These are phyloP conservation scores for Cryptococcus sp. DNA, from an alignment of 1,284 basidiomycete genomes.

Conservation along the genomic window DNA sequence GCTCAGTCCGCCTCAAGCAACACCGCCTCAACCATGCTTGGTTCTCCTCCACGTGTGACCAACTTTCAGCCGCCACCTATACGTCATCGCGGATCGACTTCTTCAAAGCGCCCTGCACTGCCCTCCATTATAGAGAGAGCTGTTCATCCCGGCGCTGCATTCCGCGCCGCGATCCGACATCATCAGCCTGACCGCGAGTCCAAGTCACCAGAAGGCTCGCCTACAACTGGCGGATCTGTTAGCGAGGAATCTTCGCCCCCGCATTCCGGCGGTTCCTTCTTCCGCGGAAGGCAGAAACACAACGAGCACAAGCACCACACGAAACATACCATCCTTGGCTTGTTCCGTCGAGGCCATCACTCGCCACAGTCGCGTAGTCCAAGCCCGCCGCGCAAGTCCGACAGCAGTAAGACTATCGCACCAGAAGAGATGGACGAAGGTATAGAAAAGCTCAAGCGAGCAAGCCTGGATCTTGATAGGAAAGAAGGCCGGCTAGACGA, in stretches of 20 bases:
- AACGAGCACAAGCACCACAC: conserved; percentile 2
- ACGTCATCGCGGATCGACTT: conserved; percentile 14
- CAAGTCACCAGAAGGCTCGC: neutral
- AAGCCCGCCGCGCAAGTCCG: conserved; percentile 35
- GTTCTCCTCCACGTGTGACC: conserved; percentile 9
- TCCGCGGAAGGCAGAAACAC: conserved; percentile 16
- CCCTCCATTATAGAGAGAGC: conserved; percentile 53
- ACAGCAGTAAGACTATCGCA: conserved; percentile 27
- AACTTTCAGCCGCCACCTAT: conserved; percentile 1
- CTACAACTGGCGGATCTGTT: neutral
- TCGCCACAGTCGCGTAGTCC: conserved; percentile 49
- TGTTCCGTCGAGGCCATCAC: conserved; percentile 44
- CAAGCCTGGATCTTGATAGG: conserved; percentile 42
- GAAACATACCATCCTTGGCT: conserved; percentile 37
- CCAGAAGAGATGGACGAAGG: conserved; percentile 44
- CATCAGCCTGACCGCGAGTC: conserved; percentile 13
- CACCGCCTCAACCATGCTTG: conserved; percentile 11
- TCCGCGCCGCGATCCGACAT: conserved; percentile 38
- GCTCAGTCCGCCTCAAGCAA: conserved; percentile 14
- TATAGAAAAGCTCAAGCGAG: conserved; percentile 44
- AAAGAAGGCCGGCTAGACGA: conserved; percentile 12
- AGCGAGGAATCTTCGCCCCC: conserved; percentile 10
- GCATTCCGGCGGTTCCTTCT: conserved; percentile 15
- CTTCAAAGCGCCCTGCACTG: conserved; percentile 48
- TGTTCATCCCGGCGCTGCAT: conserved; percentile 41